Conservation (phyloP, 192 early-diverging fungal species). For the Obelidium mucronatum region DNA sequence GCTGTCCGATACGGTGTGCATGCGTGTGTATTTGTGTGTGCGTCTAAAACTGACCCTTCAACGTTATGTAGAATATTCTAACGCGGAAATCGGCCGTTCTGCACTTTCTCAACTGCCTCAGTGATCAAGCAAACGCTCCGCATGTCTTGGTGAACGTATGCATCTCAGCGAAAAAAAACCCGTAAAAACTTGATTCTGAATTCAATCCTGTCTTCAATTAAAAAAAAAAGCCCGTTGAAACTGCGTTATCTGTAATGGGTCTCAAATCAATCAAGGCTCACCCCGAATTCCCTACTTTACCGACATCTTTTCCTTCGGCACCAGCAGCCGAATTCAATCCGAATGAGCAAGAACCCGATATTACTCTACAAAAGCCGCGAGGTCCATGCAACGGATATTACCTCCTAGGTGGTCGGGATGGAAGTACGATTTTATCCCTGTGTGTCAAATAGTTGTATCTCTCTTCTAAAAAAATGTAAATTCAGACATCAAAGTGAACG, state of each 20-base stretch:
- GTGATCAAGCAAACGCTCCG: slow-evolving; percentile 1
- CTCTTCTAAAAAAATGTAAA: background rate
- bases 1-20: slow-evolving; percentile 53
- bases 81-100: slow-evolving; percentile 30
- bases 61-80: slow-evolving; percentile 32
- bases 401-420: background rate
- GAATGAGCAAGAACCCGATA: background rate
- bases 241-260: slow-evolving; percentile 16
- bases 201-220: too few relatives aligned
- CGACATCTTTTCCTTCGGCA: background rate
- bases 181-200: too few relatives aligned
- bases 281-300: slow-evolving; percentile 17
- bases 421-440: background rate
- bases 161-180: too few relatives aligned
- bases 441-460: background rate
- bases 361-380: background rate
- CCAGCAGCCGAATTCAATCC: background rate
- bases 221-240: slow-evolving; percentile 21
- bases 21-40: too few relatives aligned
- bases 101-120: background rate
- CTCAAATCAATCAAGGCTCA: slow-evolving; percentile 9
- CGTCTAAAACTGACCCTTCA: background rate
- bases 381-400: slow-evolving; percentile 31
- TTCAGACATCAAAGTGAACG: background rate
- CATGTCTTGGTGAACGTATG: too few relatives aligned